Evolutionary conservation across 148 eudicot genomes (phyloP).

Genomic region (Drosera capensis): DNA sequence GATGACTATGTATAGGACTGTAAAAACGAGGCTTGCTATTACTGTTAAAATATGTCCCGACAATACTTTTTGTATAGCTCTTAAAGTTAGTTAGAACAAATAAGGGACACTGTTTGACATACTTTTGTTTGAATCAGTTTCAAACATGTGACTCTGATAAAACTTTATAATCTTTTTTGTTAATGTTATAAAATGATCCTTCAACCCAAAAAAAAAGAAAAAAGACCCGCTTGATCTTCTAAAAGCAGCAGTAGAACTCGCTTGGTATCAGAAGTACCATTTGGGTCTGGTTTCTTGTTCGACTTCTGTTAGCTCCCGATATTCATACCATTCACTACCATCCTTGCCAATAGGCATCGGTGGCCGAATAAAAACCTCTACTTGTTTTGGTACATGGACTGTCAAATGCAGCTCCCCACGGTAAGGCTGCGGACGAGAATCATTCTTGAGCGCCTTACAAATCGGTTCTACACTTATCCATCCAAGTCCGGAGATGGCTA

Average conservation of each 20-base stretch:
- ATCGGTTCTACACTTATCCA: constrained; percentile 78
- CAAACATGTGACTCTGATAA: no score
- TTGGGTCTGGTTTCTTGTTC: constrained; percentile 83
- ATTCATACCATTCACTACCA: constrained; percentile 71
- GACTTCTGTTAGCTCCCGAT: constrained; percentile 58
- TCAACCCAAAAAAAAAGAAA: no score
- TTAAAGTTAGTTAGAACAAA: no score
- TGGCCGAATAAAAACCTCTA: constrained; percentile 69
- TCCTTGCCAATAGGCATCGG: constrained; percentile 71
- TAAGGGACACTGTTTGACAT: no score
- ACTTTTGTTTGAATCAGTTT: no score
- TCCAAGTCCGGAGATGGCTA: constrained; percentile 93
- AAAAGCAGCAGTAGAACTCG: background rate
- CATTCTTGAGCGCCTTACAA: constrained; percentile 18
- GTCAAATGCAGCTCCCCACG: constrained; percentile 32
- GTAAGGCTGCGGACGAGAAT: constrained; percentile 8
- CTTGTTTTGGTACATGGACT: constrained; percentile 75
- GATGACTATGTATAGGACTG: no score
- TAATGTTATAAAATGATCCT: no score
- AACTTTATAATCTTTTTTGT: no score
- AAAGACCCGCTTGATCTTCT: constrained; percentile 70
- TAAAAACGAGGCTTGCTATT: no score
- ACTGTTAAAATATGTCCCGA: no score
- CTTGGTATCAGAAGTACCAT: constrained; percentile 71
- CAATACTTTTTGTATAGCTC: no score